These are phyloP conservation scores for Sporisorium reilianum DNA, from an alignment of 1,284 basidiomycete species.

Conservation along the genomic window DNA sequence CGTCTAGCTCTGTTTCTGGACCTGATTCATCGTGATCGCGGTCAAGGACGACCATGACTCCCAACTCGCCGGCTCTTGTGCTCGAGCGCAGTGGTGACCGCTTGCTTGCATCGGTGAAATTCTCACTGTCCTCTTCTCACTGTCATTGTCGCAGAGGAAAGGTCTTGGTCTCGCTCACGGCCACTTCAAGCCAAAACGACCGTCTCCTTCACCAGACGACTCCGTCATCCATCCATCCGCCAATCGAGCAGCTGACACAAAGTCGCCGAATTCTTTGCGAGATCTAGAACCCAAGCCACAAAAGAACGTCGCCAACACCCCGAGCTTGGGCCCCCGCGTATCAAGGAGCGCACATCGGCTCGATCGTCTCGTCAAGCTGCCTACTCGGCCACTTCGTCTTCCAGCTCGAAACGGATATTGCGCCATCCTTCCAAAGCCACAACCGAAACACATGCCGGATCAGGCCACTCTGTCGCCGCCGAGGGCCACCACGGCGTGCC, in stretches of 20 bases:
- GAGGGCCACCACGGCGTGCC: not conserved
- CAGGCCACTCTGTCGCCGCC: not conserved
- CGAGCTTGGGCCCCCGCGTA: not conserved
- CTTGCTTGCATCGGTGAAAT: not conserved
- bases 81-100: too few species aligned
- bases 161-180: not conserved
- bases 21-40: too few species aligned
- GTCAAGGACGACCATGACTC: too few species aligned
- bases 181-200: not conserved
- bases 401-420: not conserved
- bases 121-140: not conserved
- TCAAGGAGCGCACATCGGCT: constrained; percentile 5
- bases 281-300: not conserved
- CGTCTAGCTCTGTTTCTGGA: too few species aligned
- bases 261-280: not conserved
- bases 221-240: not conserved
- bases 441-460: not conserved
- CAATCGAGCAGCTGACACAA: not conserved
- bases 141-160: not conserved
- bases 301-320: not conserved
- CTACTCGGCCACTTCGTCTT: too few species aligned
- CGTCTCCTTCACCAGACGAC: not conserved
- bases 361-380: not conserved
- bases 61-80: not conserved
- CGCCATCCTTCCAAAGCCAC: not conserved